phyloP scores from a whole-genome alignment of 805 yeast genomes.

The Starmerella roubikii region DNA sequence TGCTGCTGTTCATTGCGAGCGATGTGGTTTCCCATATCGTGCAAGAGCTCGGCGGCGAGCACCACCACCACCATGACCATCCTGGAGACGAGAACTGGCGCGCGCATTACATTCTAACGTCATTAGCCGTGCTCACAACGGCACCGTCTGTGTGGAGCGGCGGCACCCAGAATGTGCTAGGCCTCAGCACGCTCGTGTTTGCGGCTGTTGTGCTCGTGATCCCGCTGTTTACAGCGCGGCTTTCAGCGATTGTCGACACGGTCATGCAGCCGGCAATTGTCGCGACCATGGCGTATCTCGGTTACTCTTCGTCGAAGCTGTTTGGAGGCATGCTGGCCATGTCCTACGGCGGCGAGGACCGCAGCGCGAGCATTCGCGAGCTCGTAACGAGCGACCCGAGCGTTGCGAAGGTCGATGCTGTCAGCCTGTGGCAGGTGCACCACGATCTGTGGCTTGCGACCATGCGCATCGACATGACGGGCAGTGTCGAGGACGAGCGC shows the following conservation, averaged over 20 bases:
- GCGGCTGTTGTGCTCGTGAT: constrained; percentile 23
- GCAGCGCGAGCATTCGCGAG: constrained; percentile 21
- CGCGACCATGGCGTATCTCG: constrained; percentile 29
- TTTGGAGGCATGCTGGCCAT: constrained; percentile 33
- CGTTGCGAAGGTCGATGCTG: constrained; percentile 24
- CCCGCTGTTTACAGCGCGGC: constrained; percentile 22
- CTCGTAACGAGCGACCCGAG: constrained; percentile 20
- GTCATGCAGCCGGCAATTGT: constrained; percentile 29
- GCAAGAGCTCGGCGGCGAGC: constrained; percentile 47
- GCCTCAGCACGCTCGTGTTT: constrained; percentile 22
- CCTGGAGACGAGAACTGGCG: not conserved
- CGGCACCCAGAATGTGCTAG: constrained; percentile 9
- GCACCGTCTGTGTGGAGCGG: constrained; percentile 9
- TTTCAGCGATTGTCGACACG: constrained; percentile 24
- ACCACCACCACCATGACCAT: constrained; percentile 2
- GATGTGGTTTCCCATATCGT: constrained; percentile 77
- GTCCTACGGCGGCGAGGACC: constrained; percentile 31
- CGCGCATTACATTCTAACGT: constrained; percentile 2
- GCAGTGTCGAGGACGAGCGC: constrained; percentile 25
- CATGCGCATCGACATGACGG: constrained; percentile 25
- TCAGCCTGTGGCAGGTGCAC: constrained; percentile 33
- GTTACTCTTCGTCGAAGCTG: constrained; percentile 30
- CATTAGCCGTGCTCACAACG: constrained; percentile 2
- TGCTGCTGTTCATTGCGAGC: constrained; percentile 79
- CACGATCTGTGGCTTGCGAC: constrained; percentile 31